phyloP scores from a whole-genome alignment of 805 yeast species.

The Saccharomycopsis sp. region DNA sequence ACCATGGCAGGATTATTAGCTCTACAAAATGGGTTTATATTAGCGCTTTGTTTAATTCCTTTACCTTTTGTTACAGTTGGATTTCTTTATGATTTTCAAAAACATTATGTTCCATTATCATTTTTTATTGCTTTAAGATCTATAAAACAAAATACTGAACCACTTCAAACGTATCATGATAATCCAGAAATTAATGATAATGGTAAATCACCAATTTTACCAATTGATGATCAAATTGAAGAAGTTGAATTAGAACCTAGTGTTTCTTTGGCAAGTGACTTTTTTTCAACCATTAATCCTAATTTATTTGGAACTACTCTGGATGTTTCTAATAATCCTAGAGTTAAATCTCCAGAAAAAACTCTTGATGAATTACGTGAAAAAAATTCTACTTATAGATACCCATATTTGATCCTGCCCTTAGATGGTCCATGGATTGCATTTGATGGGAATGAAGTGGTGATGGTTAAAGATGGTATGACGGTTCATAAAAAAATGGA shows the following conservation, averaged over 20 bases:
- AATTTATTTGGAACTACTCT: conserved; percentile 4
- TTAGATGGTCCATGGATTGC: conserved; percentile 85
- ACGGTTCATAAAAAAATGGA: conserved; percentile 28
- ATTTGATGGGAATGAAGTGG: conserved; percentile 44
- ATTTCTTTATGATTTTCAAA: conserved; percentile 72
- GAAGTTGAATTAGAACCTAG: conserved; percentile 3
- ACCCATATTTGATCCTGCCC: conserved; percentile 58
- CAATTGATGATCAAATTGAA: neutral
- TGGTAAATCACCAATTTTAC: neutral
- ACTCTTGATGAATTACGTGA: conserved; percentile 79
- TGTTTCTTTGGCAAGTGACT: conserved; percentile 9
- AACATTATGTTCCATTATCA: conserved; percentile 69
- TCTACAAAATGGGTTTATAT: conserved; percentile 64
- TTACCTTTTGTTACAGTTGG: conserved; percentile 60
- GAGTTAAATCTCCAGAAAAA: conserved; percentile 8
- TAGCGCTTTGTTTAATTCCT: conserved; percentile 66
- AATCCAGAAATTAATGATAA: neutral
- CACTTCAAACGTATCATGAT: conserved; percentile 6
- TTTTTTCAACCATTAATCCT: conserved; percentile 14
- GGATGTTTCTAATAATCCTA: neutral
- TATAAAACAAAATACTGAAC: conserved; percentile 32
- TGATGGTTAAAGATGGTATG: conserved; percentile 36
- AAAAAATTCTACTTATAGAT: conserved; percentile 57
- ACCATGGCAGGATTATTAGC: conserved; percentile 90
- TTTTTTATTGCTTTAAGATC: conserved; percentile 83